phyloP scores from a whole-genome alignment of 1,139 yeast species.

The Protomyces macrosporus region DNA sequence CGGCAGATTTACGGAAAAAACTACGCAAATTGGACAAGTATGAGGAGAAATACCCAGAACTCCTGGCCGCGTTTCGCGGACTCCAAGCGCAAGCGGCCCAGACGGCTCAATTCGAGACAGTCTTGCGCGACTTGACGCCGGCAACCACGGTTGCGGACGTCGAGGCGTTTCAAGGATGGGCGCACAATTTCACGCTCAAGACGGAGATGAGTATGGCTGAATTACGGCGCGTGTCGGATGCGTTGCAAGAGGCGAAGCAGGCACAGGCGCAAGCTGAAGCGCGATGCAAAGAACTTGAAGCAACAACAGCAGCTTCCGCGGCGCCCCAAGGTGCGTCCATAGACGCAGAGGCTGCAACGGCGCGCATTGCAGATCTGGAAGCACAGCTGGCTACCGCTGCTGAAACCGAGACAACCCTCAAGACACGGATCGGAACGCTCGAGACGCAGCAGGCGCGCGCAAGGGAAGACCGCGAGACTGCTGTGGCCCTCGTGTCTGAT shows the following conservation, averaged over 20 bases:
- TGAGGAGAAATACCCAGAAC: conserved; percentile 78
- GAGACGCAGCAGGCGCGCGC: neutral
- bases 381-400: neutral
- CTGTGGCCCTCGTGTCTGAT: neutral
- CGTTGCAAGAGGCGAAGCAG: neutral
- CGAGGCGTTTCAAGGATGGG: conserved; percentile 61
- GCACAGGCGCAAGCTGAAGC: neutral
- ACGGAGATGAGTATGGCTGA: conserved; percentile 55
- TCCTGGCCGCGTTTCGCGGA: conserved; percentile 27
- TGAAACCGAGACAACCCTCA: neutral
- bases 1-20: conserved; percentile 55
- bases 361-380: neutral
- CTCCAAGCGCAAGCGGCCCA: neutral
- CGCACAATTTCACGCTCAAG: conserved; percentile 59
- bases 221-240: conserved; percentile 36
- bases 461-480: neutral
- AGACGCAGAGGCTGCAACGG: neutral
- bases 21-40: conserved; percentile 75
- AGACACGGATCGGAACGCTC: neutral
- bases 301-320: neutral
- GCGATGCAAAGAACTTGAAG: neutral
- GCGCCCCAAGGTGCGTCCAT: neutral
- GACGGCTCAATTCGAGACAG: conserved; percentile 53
- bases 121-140: conserved; percentile 76
- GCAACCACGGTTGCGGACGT: conserved; percentile 68